Conservation (phyloP, 2,329 filamentous ascomycete species). For the Aspergillus aculeatinus region DNA sequence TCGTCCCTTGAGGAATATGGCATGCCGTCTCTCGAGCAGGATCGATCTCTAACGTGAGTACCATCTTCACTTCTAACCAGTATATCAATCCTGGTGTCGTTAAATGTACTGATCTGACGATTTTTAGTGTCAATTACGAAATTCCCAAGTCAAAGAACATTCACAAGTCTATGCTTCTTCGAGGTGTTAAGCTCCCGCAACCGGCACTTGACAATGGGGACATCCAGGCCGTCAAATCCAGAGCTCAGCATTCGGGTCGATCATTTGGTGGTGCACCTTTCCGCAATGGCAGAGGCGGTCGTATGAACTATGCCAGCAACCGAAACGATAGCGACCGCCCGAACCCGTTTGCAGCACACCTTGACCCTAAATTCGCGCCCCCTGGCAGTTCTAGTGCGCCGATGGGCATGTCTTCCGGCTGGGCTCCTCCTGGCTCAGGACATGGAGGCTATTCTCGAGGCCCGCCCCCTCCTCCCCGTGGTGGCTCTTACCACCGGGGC, state of each 20-base stretch:
- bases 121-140: constrained; percentile 73
- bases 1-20: constrained; percentile 72
- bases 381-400: constrained; percentile 30
- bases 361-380: constrained; percentile 46
- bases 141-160: constrained; percentile 70
- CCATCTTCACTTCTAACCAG: neutral
- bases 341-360: constrained; percentile 50
- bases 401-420: constrained; percentile 34
- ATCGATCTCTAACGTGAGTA: constrained; percentile 78
- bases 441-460: constrained; percentile 35
- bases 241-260: constrained; percentile 65
- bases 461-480: constrained; percentile 41
- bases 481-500: constrained; percentile 28
- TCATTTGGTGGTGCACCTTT: constrained; percentile 68
- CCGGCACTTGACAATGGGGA: constrained; percentile 74
- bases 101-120: constrained; percentile 29
- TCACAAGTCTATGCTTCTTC: constrained; percentile 93
- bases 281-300: constrained; percentile 48
- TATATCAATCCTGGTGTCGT: neutral
- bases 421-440: constrained; percentile 33
- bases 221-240: constrained; percentile 68
- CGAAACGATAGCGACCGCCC: constrained; percentile 27
- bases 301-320: constrained; percentile 54
- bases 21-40: constrained; percentile 77
- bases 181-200: constrained; percentile 71